Conservation (phyloP, 2,329 filamentous ascomycete species). For the Neofusicoccum umdonicola region DNA sequence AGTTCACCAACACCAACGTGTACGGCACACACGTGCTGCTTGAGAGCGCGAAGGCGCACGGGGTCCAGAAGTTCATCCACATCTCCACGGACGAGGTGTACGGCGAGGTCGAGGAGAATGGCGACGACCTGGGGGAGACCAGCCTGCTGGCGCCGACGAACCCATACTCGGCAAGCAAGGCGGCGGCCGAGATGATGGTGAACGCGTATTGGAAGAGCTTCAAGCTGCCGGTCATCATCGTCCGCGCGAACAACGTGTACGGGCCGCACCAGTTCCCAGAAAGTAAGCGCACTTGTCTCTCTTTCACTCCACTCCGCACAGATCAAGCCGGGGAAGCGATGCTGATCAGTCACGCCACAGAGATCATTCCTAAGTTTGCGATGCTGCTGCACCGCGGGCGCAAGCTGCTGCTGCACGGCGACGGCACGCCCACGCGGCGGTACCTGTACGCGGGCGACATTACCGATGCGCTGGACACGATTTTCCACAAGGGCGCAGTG, state of each 20-base stretch:
- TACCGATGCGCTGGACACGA: conserved; percentile 78
- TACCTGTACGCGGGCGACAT: conserved; percentile 80
- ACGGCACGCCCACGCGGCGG: conserved; percentile 69
- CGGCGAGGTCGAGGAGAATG: conserved; percentile 71
- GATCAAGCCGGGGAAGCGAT: conserved; percentile 4
- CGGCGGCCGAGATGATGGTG: conserved; percentile 81
- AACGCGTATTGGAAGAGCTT: conserved; percentile 83
- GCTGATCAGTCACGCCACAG: conserved; percentile 41
- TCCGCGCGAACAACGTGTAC: conserved; percentile 82
- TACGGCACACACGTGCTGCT: conserved; percentile 80
- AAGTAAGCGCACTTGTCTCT: conserved; percentile 52
- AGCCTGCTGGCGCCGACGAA: conserved; percentile 77
- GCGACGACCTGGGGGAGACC: conserved; percentile 69
- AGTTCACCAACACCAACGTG: conserved; percentile 78
- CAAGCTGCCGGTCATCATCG: conserved; percentile 75
- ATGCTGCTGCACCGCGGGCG: conserved; percentile 66
- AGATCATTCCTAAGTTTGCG: conserved; percentile 81
- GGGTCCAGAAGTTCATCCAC: conserved; percentile 73
- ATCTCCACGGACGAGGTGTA: conserved; percentile 86
- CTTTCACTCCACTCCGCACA: not conserved
- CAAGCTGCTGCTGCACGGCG: conserved; percentile 72
- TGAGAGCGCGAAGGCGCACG: conserved; percentile 71
- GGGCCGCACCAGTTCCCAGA: conserved; percentile 82
- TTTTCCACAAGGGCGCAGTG: conserved; percentile 71
- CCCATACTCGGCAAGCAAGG: conserved; percentile 77